Evolutionary conservation across 352 stramenopile species (phyloP).

Genomic region (Aphanomyces euteiches): DNA sequence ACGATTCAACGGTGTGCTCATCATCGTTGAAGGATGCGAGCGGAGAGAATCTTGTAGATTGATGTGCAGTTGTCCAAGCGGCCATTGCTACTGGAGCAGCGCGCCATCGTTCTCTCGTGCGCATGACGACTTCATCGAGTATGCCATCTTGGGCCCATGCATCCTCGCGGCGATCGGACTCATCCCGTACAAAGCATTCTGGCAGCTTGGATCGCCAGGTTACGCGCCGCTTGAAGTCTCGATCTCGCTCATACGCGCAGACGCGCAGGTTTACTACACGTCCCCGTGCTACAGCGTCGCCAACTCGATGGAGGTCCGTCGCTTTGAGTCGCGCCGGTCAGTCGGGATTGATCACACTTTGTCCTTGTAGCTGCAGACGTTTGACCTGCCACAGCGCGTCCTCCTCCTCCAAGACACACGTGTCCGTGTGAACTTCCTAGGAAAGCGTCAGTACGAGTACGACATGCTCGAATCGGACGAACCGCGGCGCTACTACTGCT

Average conservation of each 20-base stretch:
- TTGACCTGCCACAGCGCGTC: conserved; percentile 44
- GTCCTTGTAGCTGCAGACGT: conserved; percentile 47
- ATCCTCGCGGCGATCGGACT: conserved; percentile 53
- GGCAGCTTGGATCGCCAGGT: conserved; percentile 60
- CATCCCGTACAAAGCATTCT: conserved; percentile 69
- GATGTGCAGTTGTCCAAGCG: conserved; percentile 59
- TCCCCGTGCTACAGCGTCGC: conserved; percentile 51
- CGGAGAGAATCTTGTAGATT: conserved; percentile 43
- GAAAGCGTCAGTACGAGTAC: conserved; percentile 52
- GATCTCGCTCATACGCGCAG: conserved; percentile 43
- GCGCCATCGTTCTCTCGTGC: conserved; percentile 54
- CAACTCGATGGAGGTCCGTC: conserved; percentile 33
- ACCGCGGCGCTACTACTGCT: conserved; percentile 61
- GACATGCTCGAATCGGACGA: conserved; percentile 26
- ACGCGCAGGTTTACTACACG: conserved; percentile 42
- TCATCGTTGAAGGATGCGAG: conserved; percentile 26
- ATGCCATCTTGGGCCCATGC: conserved; percentile 40
- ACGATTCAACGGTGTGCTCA: conserved; percentile 12
- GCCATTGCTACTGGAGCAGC: conserved; percentile 77
- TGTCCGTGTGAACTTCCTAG: conserved; percentile 55
- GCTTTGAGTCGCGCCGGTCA: neutral
- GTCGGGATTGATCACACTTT: neutral
- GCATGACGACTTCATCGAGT: conserved; percentile 63
- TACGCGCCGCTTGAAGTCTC: conserved; percentile 57
- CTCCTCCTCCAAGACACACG: conserved; percentile 48